Conservation (phyloP, 345 rosid species). For the Erodium maritimum region DNA sequence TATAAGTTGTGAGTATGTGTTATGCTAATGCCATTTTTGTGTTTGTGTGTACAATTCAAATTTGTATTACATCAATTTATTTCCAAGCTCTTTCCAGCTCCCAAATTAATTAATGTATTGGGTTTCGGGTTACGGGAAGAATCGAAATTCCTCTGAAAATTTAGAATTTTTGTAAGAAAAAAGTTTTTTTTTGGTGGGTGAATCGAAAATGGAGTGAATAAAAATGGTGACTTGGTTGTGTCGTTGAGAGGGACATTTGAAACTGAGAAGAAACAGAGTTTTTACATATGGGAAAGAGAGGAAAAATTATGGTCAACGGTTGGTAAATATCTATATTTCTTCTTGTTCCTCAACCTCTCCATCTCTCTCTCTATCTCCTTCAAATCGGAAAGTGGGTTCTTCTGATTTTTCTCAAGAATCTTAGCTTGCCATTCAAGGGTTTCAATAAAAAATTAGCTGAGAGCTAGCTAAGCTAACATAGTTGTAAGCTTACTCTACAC, state of each 20-base stretch:
- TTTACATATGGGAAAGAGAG: slow-evolving; percentile 2
- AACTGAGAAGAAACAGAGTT: slow-evolving; percentile 14
- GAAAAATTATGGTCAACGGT: slow-evolving; percentile 31
- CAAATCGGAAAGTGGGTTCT: neutral
- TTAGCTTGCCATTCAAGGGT: neutral
- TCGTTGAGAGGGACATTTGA: slow-evolving; percentile 15
- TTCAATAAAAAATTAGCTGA: neutral
- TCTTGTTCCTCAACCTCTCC: neutral
- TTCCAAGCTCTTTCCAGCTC: no score
- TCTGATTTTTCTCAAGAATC: neutral
- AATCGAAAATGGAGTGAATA: neutral
- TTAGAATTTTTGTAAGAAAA: no score
- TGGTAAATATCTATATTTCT: neutral
- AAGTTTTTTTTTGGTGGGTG: no score
- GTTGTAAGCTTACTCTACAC: slow-evolving; percentile 2
- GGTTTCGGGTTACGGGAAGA: no score
- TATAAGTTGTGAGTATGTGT: no score
- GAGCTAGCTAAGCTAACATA: neutral
- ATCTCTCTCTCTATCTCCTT: neutral
- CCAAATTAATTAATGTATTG: no score
- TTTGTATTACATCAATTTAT: no score
- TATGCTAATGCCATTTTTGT: no score
- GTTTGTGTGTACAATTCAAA: no score
- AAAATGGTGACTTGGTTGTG: neutral
- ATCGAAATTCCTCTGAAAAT: no score